A percentile compares a stretch with the other conserved stretches of the same genome.
Evolutionary conservation across 73 alveolate genomes (phyloP).

Genomic region (Breviolum minutum): DNA sequence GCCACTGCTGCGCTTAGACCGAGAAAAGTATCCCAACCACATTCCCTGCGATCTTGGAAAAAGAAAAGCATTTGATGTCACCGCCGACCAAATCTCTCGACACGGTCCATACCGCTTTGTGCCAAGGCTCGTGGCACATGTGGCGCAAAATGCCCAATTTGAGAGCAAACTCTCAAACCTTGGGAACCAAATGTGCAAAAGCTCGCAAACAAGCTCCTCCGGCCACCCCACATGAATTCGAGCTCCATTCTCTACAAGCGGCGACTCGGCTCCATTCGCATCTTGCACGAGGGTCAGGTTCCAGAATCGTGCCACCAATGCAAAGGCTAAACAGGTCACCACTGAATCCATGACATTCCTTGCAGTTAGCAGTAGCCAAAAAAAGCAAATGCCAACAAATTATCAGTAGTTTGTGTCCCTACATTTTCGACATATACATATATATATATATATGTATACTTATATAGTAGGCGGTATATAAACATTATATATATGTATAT

Average conservation of each 20-base stretch:
- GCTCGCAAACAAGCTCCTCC: neutral
- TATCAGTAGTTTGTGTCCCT: neutral
- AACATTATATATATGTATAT: no score
- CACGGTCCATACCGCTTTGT: neutral
- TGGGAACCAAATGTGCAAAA: neutral
- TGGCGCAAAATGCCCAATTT: conserved; percentile 87
- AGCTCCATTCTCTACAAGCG: neutral
- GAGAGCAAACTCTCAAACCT: conserved; percentile 76
- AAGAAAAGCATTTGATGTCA: no score
- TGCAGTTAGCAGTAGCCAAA: neutral
- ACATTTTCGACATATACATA: neutral
- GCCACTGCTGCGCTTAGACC: neutral
- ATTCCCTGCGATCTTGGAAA: no score
- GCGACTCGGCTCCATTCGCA: conserved; percentile 22
- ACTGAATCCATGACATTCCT: conserved; percentile 91
- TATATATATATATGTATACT: no score
- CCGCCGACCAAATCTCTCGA: no score
- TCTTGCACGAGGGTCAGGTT: conserved; percentile 57
- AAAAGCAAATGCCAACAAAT: neutral
- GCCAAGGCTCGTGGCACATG: conserved; percentile 70
- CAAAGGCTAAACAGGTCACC: conserved; percentile 78
- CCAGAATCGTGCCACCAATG: conserved; percentile 24
- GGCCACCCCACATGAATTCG: no score
- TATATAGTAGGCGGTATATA: no score
- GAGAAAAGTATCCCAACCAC: no score